These are phyloP conservation scores for Vanilla planifolia DNA, from an alignment of 106 monocot genomes.

Conservation along the genomic window DNA sequence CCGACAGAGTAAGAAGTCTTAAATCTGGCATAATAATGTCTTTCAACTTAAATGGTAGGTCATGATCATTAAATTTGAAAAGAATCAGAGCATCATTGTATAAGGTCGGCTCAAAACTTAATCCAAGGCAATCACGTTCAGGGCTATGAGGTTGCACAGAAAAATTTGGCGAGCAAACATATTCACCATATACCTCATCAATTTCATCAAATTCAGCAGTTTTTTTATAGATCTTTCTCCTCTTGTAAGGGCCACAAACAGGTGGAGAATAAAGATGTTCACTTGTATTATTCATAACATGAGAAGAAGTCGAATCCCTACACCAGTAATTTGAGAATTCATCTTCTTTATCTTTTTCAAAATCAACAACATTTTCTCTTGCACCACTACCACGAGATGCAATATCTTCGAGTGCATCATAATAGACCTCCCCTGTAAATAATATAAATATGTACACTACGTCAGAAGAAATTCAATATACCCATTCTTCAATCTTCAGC, in stretches of 20 bases:
- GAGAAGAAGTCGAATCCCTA: constrained; percentile 2
- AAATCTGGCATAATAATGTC: constrained; percentile 72
- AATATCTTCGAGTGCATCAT: constrained; percentile 65
- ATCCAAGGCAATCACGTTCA: constrained; percentile 16
- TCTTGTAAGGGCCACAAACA: constrained; percentile 63
- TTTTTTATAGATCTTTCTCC: constrained; percentile 65
- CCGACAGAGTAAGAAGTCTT: constrained; percentile 67
- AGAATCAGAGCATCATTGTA: constrained; percentile 78
- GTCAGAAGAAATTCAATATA: neutral
- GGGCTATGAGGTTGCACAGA: constrained; percentile 32
- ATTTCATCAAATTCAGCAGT: constrained; percentile 23
- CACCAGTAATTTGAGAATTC: constrained; percentile 9
- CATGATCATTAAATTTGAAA: constrained; percentile 76
- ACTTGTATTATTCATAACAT: neutral
- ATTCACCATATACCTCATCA: constrained; percentile 29
- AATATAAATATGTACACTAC: constrained; percentile 4
- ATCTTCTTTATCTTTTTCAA: constrained; percentile 11
- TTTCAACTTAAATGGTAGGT: constrained; percentile 81
- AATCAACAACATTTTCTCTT: constrained; percentile 17
- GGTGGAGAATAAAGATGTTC: constrained; percentile 30
- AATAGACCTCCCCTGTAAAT: constrained; percentile 78
- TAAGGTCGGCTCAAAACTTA: constrained; percentile 33
- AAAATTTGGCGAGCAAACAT: constrained; percentile 33
- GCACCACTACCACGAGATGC: neutral
- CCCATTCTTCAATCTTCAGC: too few species aligned